These are phyloP conservation scores for Teratosphaeria gauchensis DNA, from an alignment of 2,329 filamentous ascomycete genomes.

Conservation along the genomic window DNA sequence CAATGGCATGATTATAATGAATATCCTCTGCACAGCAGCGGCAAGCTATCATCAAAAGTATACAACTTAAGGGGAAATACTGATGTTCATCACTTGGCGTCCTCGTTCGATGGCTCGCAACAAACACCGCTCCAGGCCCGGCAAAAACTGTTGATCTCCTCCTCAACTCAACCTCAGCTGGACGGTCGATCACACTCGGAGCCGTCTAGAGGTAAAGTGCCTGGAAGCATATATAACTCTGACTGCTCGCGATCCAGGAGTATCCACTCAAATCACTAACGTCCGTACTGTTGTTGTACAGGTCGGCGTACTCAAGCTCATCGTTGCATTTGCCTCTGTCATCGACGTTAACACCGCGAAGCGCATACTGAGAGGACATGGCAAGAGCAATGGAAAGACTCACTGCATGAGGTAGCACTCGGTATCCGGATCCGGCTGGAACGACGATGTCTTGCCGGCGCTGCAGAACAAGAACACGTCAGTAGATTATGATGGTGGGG, in stretches of 20 bases:
- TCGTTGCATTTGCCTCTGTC: slow-evolving; percentile 13
- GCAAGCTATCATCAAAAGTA: background rate
- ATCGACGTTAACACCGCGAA: background rate
- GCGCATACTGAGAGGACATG: background rate
- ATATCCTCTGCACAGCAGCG: too few species aligned
- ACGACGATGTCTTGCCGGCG: slow-evolving; percentile 13
- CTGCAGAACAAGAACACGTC: slow-evolving; percentile 1
- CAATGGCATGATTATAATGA: too few species aligned
- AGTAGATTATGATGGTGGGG: background rate
- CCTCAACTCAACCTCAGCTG: background rate
- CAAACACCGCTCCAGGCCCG: too few species aligned
- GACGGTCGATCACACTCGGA: background rate
- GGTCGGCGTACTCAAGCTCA: slow-evolving; percentile 4
- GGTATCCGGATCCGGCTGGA: slow-evolving; percentile 14
- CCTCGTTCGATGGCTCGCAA: background rate
- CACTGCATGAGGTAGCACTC: slow-evolving; percentile 24
- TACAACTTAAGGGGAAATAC: background rate
- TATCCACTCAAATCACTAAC: slow-evolving; percentile 12
- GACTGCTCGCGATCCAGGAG: slow-evolving; percentile 13
- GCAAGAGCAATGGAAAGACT: slow-evolving; percentile 1
- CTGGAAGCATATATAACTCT: slow-evolving; percentile 20
- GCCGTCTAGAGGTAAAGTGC: slow-evolving; percentile 3
- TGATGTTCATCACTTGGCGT: background rate
- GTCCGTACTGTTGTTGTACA: slow-evolving; percentile 3
- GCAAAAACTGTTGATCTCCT: background rate